Conservation (phyloP, 1,139 yeast species). For the Candida gigantensis region DNA sequence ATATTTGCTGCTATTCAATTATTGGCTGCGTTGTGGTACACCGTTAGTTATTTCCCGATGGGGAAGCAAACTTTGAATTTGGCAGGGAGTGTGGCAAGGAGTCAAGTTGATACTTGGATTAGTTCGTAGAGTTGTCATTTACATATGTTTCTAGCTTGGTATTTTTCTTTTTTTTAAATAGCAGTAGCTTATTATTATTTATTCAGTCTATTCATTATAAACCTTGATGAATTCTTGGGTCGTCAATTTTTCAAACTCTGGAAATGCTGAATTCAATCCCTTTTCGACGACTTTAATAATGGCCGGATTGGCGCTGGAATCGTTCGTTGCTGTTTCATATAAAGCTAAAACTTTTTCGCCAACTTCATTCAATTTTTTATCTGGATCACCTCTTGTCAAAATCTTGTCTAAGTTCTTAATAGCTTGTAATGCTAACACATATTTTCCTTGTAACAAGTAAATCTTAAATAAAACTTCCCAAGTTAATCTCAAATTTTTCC, state of each 20-base stretch:
- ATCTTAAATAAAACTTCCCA: conserved; percentile 42
- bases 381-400: conserved; percentile 20
- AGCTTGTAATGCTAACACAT: conserved; percentile 49
- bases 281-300: conserved; percentile 49
- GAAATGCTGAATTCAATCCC: conserved; percentile 39
- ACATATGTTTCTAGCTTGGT: conserved; percentile 1
- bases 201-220: conserved; percentile 15
- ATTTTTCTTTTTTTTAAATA: conserved; percentile 1
- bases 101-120: conserved; percentile 63
- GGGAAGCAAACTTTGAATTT: conserved; percentile 57
- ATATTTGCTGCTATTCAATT: conserved; percentile 54
- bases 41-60: conserved; percentile 64
- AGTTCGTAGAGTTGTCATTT: conserved; percentile 24
- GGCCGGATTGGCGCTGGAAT: conserved; percentile 37
- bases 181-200: neutral
- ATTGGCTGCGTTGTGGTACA: conserved; percentile 54
- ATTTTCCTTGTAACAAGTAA: conserved; percentile 44
- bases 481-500: conserved; percentile 32
- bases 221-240: conserved; percentile 14
- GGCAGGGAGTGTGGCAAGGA: conserved; percentile 55
- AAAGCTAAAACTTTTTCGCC: conserved; percentile 30
- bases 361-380: conserved; percentile 22
- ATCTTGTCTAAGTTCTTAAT: conserved; percentile 38
- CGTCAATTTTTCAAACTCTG: conserved; percentile 24
- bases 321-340: conserved; percentile 24